Percentiles rank a stretch among this genome's conserved stretches.
Evolutionary conservation across 495 filamentous ascomycete genomes (phyloP).

Genomic region (Neurospora sp.): DNA sequence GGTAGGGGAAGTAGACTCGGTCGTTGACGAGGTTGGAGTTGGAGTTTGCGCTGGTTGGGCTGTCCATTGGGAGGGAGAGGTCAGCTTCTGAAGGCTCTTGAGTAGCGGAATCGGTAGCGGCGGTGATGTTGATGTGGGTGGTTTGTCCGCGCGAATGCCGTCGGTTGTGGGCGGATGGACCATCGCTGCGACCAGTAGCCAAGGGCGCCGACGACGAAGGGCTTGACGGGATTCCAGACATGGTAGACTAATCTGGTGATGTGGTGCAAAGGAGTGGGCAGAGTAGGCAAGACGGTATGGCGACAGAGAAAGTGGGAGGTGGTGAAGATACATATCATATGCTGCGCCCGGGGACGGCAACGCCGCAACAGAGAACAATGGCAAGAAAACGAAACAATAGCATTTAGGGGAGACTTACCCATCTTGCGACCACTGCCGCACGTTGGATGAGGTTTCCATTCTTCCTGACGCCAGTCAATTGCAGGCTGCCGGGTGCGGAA

Average conservation of each 20-base stretch:
- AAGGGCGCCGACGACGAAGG: not conserved
- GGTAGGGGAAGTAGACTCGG: conserved; percentile 39
- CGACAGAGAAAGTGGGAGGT: not conserved
- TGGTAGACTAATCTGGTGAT: not conserved
- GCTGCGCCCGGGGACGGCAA: not conserved
- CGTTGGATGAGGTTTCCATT: conserved; percentile 13
- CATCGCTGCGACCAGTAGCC: not conserved
- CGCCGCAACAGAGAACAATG: not conserved
- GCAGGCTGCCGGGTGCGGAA: not conserved
- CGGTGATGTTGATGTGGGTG: not conserved
- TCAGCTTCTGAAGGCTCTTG: conserved; percentile 12
- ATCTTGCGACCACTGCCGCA: conserved; percentile 10
- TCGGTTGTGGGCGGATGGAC: not conserved
- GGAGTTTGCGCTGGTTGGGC: conserved; percentile 19
- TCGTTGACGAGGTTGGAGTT: conserved; percentile 11
- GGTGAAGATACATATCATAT: not conserved
- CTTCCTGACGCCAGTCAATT: not conserved
- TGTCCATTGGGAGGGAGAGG: conserved; percentile 22
- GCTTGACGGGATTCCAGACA: not conserved
- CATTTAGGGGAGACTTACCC: conserved; percentile 7
- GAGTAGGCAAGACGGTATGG: not conserved
- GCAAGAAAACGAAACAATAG: not conserved
- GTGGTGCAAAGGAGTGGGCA: not conserved
- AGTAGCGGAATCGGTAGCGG: not conserved
- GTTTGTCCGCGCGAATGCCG: not conserved